These are phyloP conservation scores for Penicillium sp. DNA, from an alignment of 2,329 filamentous ascomycete species.

Conservation along the genomic window DNA sequence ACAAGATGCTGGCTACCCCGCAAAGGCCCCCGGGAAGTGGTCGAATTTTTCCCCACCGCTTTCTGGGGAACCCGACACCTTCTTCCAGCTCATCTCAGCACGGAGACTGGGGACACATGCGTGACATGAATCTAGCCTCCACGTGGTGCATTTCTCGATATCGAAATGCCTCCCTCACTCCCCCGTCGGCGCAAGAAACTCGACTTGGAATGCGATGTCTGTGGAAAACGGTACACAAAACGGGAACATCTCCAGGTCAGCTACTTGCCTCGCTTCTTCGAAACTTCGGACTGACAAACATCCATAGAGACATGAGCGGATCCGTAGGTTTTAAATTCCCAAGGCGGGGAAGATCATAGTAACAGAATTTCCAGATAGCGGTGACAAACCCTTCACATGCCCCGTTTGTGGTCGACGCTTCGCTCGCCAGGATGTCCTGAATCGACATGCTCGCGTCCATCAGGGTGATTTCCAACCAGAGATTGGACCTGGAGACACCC, in stretches of 20 bases:
- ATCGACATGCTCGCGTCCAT: constrained; percentile 5
- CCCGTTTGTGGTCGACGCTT: constrained; percentile 5
- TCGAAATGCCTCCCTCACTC: not conserved
- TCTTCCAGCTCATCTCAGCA: not conserved
- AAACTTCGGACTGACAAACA: not conserved
- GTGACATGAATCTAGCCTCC: not conserved
- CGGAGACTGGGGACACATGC: constrained; percentile 4
- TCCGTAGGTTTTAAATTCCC: not conserved
- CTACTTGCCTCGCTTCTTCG: not conserved
- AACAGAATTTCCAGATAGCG: constrained; percentile 6
- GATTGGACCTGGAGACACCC: not conserved
- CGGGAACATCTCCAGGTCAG: constrained; percentile 21
- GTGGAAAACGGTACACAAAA: constrained; percentile 19
- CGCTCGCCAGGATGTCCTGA: constrained; percentile 5
- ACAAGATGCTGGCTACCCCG: not conserved
- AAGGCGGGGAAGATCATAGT: not conserved
- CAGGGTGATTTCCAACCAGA: not conserved
- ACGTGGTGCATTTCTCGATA: not conserved
- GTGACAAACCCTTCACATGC: constrained; percentile 8
- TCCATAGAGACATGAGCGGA: constrained; percentile 1
- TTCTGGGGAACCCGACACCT: not conserved
- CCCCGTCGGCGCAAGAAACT: constrained; percentile 6
- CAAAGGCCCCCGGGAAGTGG: not conserved
- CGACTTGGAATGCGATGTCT: constrained; percentile 5
- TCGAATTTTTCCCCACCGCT: constrained; percentile 2